Percentiles rank a stretch among this genome's conserved stretches.
Conservation (phyloP, 768 basidiomycete species). For the Butyriboletus loyo region DNA sequence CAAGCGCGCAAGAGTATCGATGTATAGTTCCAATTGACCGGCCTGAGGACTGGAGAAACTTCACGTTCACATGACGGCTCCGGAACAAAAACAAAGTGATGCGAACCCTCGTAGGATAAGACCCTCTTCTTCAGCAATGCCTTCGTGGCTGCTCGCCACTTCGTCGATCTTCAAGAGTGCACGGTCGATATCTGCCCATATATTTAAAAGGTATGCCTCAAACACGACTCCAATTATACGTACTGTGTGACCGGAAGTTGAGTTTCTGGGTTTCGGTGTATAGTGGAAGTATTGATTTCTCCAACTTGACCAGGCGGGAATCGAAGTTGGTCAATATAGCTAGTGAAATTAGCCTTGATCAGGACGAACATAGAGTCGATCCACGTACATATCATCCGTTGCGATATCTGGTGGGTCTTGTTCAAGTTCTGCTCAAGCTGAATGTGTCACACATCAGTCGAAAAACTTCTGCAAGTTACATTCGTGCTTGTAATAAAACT, state of each 20-base stretch:
- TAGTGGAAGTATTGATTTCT: constrained; percentile 82
- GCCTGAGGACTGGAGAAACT: constrained; percentile 57
- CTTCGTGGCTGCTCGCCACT: constrained; percentile 70
- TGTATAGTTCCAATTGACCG: constrained; percentile 61
- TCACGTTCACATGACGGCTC: neutral
- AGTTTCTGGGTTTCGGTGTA: constrained; percentile 75
- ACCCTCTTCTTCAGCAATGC: constrained; percentile 73
- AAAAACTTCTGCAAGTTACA: neutral
- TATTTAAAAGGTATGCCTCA: neutral
- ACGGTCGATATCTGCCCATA: constrained; percentile 68
- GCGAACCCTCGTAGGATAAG: constrained; percentile 71
- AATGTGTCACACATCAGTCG: neutral
- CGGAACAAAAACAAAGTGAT: constrained; percentile 1
- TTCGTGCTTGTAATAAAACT: neutral
- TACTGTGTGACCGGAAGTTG: constrained; percentile 70
- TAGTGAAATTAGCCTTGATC: constrained; percentile 36
- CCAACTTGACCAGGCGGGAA: constrained; percentile 73
- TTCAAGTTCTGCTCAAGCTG: constrained; percentile 86
- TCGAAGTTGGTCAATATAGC: constrained; percentile 85
- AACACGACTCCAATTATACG: constrained; percentile 26
- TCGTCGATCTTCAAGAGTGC: constrained; percentile 77
- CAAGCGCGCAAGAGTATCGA: constrained; percentile 69
- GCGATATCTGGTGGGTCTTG: constrained; percentile 82
- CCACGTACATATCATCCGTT: constrained; percentile 76
- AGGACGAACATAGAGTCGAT: neutral